phyloP scores from a whole-genome alignment of 805 yeast genomes.

The Kockiozyma suomiensis region DNA sequence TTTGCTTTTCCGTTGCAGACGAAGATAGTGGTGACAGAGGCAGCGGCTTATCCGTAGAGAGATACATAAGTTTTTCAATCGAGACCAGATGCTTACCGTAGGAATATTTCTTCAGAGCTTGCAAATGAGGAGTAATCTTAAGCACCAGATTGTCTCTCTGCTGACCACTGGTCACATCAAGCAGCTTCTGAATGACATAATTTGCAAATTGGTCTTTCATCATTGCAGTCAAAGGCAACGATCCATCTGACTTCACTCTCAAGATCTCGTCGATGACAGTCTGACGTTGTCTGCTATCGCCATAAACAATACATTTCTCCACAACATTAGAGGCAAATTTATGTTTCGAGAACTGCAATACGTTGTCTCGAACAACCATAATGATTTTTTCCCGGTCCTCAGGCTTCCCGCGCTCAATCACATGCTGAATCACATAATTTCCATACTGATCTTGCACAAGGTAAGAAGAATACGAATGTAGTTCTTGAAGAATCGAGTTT shows the following conservation, averaged over 20 bases:
- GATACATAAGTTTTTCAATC: constrained; percentile 32
- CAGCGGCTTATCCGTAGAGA: constrained; percentile 18
- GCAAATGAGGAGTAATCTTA: constrained; percentile 78
- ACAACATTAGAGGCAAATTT: constrained; percentile 98
- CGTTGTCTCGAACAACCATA: constrained; percentile 66
- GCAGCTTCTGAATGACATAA: constrained; percentile 92
- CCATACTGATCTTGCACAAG: constrained; percentile 96
- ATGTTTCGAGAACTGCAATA: constrained; percentile 87
- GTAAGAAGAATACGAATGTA: constrained; percentile 69
- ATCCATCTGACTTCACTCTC: constrained; percentile 43
- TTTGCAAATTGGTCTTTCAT: constrained; percentile 98
- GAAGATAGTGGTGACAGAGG: constrained; percentile 2
- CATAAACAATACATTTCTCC: constrained; percentile 84
- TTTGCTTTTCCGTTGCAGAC: background rate
- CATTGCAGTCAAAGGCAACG: constrained; percentile 67
- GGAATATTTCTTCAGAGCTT: constrained; percentile 65
- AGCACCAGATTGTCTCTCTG: constrained; percentile 71
- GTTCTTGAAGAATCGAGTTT: constrained; percentile 64
- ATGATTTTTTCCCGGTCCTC: constrained; percentile 65
- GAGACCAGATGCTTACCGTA: constrained; percentile 67
- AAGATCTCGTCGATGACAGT: constrained; percentile 64
- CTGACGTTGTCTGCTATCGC: constrained; percentile 63
- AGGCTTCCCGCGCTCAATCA: constrained; percentile 72
- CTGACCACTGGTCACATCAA: constrained; percentile 72
- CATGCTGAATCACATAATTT: constrained; percentile 95